Conservation (phyloP, 2,329 filamentous ascomycete genomes). For the Penicillium palitans region DNA sequence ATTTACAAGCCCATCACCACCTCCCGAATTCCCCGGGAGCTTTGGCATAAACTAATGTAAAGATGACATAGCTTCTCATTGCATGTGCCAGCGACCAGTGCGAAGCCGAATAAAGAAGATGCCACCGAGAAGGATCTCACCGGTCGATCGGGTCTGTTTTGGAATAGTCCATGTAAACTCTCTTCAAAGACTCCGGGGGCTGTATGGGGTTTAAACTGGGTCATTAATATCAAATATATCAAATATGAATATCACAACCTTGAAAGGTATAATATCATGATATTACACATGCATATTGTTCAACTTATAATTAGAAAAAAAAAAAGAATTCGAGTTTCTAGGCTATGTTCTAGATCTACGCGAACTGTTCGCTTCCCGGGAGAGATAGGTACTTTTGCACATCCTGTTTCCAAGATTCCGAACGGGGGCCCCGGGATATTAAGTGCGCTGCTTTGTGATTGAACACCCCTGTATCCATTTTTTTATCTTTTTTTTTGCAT, state of each 20-base stretch:
- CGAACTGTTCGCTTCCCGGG: slow-evolving; percentile 3
- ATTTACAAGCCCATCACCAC: slow-evolving; percentile 17
- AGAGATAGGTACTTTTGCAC: slow-evolving; percentile 9
- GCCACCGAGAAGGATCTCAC: background rate
- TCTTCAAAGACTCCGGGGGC: background rate
- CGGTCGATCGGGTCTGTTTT: background rate
- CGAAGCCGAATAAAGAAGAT: slow-evolving; percentile 4
- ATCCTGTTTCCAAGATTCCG: background rate
- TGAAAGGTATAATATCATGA: background rate
- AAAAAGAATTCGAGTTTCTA: background rate
- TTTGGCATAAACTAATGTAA: slow-evolving; percentile 21
- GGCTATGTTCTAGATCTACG: slow-evolving; percentile 5
- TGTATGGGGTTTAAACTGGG: background rate
- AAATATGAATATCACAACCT: background rate
- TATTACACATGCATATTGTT: background rate
- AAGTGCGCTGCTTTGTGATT: background rate
- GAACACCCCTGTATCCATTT: background rate
- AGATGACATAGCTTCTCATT: slow-evolving; percentile 19
- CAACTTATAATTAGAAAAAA: background rate
- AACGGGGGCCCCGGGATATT: background rate
- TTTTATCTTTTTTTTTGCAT: background rate
- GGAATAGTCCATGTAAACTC: background rate
- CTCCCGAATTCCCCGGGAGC: slow-evolving; percentile 14
- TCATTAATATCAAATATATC: background rate
- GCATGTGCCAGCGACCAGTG: slow-evolving; percentile 27